Base-by-base conservation (phyloP, 805 yeast genomes). In the Sugiyamaella mastotermitis region DNA sequence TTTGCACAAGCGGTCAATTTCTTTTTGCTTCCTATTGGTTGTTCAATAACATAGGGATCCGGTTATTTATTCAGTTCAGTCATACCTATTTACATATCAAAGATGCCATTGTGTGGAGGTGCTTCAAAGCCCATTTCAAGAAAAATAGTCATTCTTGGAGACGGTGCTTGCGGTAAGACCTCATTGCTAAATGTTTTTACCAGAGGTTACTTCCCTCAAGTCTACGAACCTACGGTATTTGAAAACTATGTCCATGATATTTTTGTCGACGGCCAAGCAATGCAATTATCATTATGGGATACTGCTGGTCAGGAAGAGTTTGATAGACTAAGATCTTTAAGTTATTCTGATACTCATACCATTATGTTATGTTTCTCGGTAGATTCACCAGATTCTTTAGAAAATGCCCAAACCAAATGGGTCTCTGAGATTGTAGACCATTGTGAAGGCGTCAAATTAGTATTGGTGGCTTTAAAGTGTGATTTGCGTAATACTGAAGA, bases 241-340 rank as follows among this genome's bases (percentile, higher is more conserved):
- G 97, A 90, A 58, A 90, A 90, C 65, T 90, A 90, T 58, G 95
- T 88, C 43, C 97, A 90, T 62, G 97, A 90, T 58, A 92, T 90
- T 48, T 90, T 85, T 64, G 87, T 90, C 39, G 98, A 90, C 59
- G 90, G 90, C 37, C 86, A 85, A 59, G 86, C 92, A 35, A 83
- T 90, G 52, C 94, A 88, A 55, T 66, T 90, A 41, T 87, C 96
- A 11, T 68, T 90, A 39, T 92, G 98, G 98, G 98, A 90, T 60
- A 90, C 98, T 4, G 98, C 98, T 1, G 98, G 98, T 5, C 98
- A 90, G 68, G 98, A 90, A 64, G 98, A 90, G 65, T 90, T 90
- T 53, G 98, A 90, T 61, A 74, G 97, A 47, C 71, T 90, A 60
- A 76, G 98, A 60, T 85, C 97, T 1, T 69, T 90, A 45, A 83